Evolutionary conservation across 768 basidiomycete genomes (phyloP).

Genomic region (Erythrobasidium yunnanense): DNA sequence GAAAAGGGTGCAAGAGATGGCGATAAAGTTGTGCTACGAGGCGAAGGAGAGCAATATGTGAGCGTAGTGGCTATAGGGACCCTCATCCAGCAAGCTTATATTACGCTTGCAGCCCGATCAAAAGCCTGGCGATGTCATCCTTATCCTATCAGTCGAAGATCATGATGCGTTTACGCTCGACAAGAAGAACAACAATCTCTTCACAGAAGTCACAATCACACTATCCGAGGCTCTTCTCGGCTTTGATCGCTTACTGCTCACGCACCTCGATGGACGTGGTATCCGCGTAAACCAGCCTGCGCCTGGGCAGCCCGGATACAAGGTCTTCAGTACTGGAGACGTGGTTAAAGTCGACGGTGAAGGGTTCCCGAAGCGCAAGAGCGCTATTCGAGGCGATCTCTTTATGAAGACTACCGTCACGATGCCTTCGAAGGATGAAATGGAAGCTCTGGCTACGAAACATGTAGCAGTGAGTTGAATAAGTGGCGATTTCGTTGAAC

Average conservation of each 20-base stretch:
- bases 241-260: constrained; percentile 80
- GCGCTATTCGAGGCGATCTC: background rate
- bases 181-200: constrained; percentile 51
- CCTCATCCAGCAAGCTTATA: background rate
- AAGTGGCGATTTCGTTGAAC: too few relatives aligned
- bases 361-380: constrained; percentile 3
- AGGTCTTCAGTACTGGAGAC: constrained; percentile 42
- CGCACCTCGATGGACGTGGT: constrained; percentile 88
- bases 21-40: constrained; percentile 11
- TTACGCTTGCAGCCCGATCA: background rate
- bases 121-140: constrained; percentile 73
- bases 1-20: background rate
- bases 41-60: constrained; percentile 23
- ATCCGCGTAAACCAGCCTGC: constrained; percentile 60
- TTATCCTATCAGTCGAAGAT: constrained; percentile 56
- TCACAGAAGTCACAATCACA: constrained; percentile 70
- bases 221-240: constrained; percentile 88
- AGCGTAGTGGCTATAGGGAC: background rate
- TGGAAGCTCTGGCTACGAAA: background rate
- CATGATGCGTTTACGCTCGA: constrained; percentile 74
- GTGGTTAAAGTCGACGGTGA: background rate
- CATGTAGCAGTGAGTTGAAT: too few relatives aligned
- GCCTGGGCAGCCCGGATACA: constrained; percentile 49
- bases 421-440: background rate
- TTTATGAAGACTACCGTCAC: background rate